Base-by-base conservation (phyloP, 768 basidiomycete species). In the Amyloporia xantha region DNA sequence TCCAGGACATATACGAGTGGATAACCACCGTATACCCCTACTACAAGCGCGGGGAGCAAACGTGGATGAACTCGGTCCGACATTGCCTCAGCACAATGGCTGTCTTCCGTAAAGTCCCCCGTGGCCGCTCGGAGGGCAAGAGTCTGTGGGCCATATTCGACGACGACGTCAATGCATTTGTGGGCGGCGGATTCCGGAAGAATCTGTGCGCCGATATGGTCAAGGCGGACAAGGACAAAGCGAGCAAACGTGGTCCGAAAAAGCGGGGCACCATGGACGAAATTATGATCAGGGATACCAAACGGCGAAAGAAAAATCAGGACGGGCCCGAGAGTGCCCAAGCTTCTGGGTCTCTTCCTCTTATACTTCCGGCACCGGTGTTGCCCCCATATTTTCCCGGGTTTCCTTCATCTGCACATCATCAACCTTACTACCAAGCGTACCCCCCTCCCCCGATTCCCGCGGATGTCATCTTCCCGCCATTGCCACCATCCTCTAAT, bases 1-100 rank as follows among this genome's bases (percentile, higher is more conserved):
- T 98, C 21, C 89, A 94, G 63, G 92, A 98, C 64, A 96, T 99
- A 54, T 98, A 98, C 61, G 85, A 90, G 62, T 99, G 81, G 78
- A 94, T 99, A 59, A 91, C 90, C 40, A 88, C 86, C 36, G 89
- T 90, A 7, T 94, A 92, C 67, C 94, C 96, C 5, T 83, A 84
- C 62, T 99, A 91, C 70, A 91, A 91, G 66, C 85, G 88, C 50
- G 86, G 86, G 20, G 93, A 97, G 59, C 79, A 86, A 3, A 95
- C 92, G 5, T 98, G 95, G 95, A 93, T 94, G 82, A 96, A 96
- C 66, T 94, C 91, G 48, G 91, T 98, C 51, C 80, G 95, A n/a
- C 94, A 98, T 66, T 93, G 94, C 41, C 76, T 98, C 21, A 92
- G 89, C 54, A 91, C 93, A 2, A 95, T 94, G 38, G 80, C 86